Base-by-base conservation (phyloP, 371 early-diverging fungal species). In the Apophysomyces ossiformis region DNA sequence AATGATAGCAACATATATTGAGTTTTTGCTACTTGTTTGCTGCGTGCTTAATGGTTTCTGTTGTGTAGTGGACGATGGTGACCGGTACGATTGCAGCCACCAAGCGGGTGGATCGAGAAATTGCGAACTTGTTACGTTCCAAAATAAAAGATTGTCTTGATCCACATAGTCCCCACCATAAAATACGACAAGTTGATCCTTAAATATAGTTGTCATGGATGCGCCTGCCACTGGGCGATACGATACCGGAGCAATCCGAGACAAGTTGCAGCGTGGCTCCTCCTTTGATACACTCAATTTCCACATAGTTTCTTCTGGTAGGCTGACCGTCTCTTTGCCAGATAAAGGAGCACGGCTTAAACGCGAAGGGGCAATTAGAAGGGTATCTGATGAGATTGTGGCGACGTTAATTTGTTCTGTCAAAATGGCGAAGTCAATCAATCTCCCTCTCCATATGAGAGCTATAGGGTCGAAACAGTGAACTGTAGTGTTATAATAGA, bases 401-500 rank as follows among this genome's bases (percentile, higher is more conserved):
- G 58, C 63, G 9, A 58, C 57, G 5, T 57, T n/a, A 39, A 67
- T 37, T 9, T 43, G 57, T 7, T 67, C 44, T 7, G 63, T 63
- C n/a, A 37, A 8, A 18, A 16, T 47, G n/a, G 39, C 37, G 37
- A 68, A 68, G 0, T 63, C 37, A 18, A 41, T 56, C 15, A 63
- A 26, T 21, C 59, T 35, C 39, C 63, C 69, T 32, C 36, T 12
- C 69, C 69, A 68, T 15, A 59, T 13, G 35, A 59, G 21, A 16
- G 41, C 35, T 37, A 36, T 26, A 6, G 69, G 69, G 41, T 68
- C 69, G 56, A 68, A 68, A 44, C 63, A 68, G 38, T 63, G 57
- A 38, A 68, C 63, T 5, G 64, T 59, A 6, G 64, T 57, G 38
- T 50, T 41, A 11, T 50, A 64, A 15, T 37, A 57, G n/a, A 18